Evolutionary conservation across 768 basidiomycete genomes (phyloP), one percentile per base, ranked within the genome.

Genomic region (Xerocomus brunneocitrinus): DNA sequence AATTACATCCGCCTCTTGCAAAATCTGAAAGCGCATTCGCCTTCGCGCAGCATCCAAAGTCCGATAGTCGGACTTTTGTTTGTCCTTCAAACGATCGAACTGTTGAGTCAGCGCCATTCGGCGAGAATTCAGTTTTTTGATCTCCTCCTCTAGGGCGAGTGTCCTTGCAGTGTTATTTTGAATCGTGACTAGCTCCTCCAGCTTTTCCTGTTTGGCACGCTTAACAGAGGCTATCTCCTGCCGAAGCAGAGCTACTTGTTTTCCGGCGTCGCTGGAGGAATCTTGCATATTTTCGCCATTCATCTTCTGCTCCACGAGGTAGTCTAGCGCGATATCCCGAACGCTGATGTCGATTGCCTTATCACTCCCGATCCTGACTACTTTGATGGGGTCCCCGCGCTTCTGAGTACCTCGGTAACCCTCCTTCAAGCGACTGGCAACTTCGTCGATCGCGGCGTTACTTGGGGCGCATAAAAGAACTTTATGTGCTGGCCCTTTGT

Each of bases 381-480:
- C 85, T 52, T 85, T 94, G 31, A 87, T 80, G 10, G 76, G 64
- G n/a, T 79, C 70, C 9, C 76, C 71, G 46, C 71, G 72, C 42
- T 81, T 84, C 32, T 78, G 74, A 24, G 81, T 68, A 27, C 79
- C 77, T 50, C 82, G 77, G 43, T 84, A 81, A n/a, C 88, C 84
- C 48, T 89, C 84, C 65, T 88, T 91, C 45, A 99, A 73, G 38
- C 97, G 87, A 61, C 82, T 79, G 7, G 91, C 90, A 16, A 99
- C 85, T 73, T 99, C 97, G 64, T 99, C 95, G 38, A 99, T 95
- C 25, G 97, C 97, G 16, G 97, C 97, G 69, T 99, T 99, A 71
- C 91, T 95, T 2, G 97, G 97, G 0, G 97, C 97, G 64, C 97
- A 99, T 35, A 99, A 76, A 16, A 99, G 79, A 40, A 98, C 76